Evolutionary conservation across 257 asterid genomes (phyloP), one percentile per base, ranked within the genome.

Genomic region (Coffea canephora): DNA sequence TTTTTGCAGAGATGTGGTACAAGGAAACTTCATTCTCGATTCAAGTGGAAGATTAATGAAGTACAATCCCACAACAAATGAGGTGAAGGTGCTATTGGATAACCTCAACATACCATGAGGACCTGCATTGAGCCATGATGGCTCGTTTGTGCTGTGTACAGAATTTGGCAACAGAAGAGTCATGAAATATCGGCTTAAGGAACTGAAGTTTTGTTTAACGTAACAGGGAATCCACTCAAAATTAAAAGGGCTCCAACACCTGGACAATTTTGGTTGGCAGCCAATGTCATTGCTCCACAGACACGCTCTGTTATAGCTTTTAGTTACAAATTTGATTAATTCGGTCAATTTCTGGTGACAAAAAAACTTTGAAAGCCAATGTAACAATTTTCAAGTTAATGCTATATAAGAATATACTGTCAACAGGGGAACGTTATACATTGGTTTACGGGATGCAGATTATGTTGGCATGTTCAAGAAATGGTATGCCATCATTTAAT

Each of bases 191-290:
- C 83, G 87, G 88, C 66, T 89, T 4, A 83, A 77, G 75, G 93
- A 41, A 55, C 83, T 0, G 88, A 89, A 6, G 76, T 79, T n/a
- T 78, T 87, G 8, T 78, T 27, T 1, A 27, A 73, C 0, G 75
- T 88, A 8, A 77, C 86, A 5, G 89, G 87, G 69, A 73, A 49
- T 25, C 91, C 91, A 10, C 85, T 78, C 61, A 86, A 87, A 73
- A 88, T 89, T 11, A 83, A 80, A 78, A 87, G 89, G 61, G 85
- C 87, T 0, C 48, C 65, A 59, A 31, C 43, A 4, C n/a, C 65
- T 8, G 89, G 90, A 27, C 31, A 27, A 27, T 27, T 27, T 27
- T 27, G 31, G 31, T 27, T 27, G 31, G 31, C 31, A 27, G 86
- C 83, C 2, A 76, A 82, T 21, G 61, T 6, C 12, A 8, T 15